These are phyloP conservation scores for Ascobolus immersus DNA, from an alignment of 495 filamentous ascomycete species.

Conservation along the genomic window DNA sequence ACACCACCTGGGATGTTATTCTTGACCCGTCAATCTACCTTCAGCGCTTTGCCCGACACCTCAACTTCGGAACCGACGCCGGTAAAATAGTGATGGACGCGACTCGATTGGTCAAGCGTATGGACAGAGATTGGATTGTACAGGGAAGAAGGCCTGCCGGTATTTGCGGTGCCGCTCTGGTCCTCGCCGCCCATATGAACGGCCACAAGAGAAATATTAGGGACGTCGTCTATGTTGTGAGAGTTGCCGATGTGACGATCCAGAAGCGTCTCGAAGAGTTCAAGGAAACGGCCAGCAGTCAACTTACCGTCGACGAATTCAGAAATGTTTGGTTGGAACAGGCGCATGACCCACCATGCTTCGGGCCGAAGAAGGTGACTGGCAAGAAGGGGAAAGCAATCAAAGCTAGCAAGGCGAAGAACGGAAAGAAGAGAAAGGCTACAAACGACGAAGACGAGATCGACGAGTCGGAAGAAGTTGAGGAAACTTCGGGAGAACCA, in stretches of 20 bases:
- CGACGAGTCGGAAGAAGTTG: conserved; percentile 24
- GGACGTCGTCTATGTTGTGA: conserved; percentile 88
- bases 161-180: conserved; percentile 77
- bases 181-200: conserved; percentile 89
- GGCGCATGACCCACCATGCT: conserved; percentile 54
- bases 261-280: conserved; percentile 76
- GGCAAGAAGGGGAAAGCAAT: too few species aligned
- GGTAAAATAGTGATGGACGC: conserved; percentile 68
- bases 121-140: conserved; percentile 91
- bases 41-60: conserved; percentile 59
- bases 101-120: conserved; percentile 58
- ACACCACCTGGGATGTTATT: too few species aligned
- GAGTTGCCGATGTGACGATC: conserved; percentile 76
- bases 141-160: conserved; percentile 79
- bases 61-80: conserved; percentile 60
- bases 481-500: conserved; percentile 17
- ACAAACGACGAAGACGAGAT: conserved; percentile 18
- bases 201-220: conserved; percentile 78
- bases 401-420: conserved; percentile 19
- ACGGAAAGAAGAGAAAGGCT: too few species aligned
- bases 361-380: conserved; percentile 42
- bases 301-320: conserved; percentile 69
- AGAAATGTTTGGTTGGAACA: conserved; percentile 37
- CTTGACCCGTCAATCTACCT: conserved; percentile 54
- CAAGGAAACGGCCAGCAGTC: conserved; percentile 48